A percentile compares a stretch with the other conserved stretches of the same genome.
These are phyloP conservation scores for Gaertneriomyces semiglobifer DNA, from an alignment of 192 early-diverging fungal genomes.

Conservation along the genomic window DNA sequence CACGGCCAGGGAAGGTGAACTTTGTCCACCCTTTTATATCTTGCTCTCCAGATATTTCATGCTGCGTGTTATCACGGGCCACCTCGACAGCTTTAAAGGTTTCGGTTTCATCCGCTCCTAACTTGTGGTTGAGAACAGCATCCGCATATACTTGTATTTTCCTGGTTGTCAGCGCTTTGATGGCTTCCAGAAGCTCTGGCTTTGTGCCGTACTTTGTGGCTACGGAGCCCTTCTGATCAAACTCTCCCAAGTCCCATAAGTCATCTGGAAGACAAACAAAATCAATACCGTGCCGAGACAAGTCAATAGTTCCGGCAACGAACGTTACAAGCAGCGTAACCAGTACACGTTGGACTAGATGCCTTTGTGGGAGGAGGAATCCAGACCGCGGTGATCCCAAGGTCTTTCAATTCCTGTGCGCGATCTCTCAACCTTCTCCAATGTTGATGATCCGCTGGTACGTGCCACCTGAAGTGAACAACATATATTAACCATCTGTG, in stretches of 20 bases:
- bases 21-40: conserved; percentile 42
- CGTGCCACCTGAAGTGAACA: conserved; percentile 9
- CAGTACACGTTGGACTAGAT: conserved; percentile 33
- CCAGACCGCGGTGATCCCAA: conserved; percentile 48
- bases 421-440: conserved; percentile 37
- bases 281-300: background rate
- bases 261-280: conserved; percentile 23
- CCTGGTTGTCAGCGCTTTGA: conserved; percentile 33
- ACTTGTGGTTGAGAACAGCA: conserved; percentile 47
- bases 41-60: conserved; percentile 38
- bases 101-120: conserved; percentile 42
- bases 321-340: conserved; percentile 34
- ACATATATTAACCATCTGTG: background rate
- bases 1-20: conserved; percentile 40
- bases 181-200: conserved; percentile 37
- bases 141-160: conserved; percentile 43
- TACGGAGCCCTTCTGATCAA: conserved; percentile 47
- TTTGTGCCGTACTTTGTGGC: conserved; percentile 51
- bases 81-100: conserved; percentile 42
- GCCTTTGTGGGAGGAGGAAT: conserved; percentile 49
- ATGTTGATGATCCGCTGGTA: conserved; percentile 32
- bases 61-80: conserved; percentile 34
- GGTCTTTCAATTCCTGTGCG: conserved; percentile 31
- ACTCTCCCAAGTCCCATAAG: conserved; percentile 52
- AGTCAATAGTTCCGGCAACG: background rate